A percentile compares a stretch with the other conserved stretches of the same genome.
phyloP scores from a whole-genome alignment of 352 stramenopile genomes.

The Thalassiosira gravida region DNA sequence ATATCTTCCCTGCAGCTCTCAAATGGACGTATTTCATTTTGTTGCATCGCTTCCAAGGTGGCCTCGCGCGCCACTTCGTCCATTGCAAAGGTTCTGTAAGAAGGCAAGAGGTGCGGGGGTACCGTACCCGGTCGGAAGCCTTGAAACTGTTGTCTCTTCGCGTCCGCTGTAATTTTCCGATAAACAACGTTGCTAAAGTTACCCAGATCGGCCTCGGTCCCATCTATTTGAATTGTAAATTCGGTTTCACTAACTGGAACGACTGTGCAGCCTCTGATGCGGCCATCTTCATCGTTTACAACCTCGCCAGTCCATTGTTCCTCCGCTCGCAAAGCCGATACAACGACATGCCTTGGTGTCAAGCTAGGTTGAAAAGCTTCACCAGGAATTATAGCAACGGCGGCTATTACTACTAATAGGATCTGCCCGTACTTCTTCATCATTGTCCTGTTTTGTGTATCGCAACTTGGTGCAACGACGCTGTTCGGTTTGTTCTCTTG shows the following conservation, averaged over 20 bases:
- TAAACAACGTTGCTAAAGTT: slow-evolving; percentile 77
- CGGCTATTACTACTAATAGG: slow-evolving; percentile 13
- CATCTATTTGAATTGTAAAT: slow-evolving; percentile 79
- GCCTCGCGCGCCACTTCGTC: slow-evolving; percentile 80
- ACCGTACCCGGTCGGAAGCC: slow-evolving; percentile 83
- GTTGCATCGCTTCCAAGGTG: slow-evolving; percentile 80
- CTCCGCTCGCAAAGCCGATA: slow-evolving; percentile 11
- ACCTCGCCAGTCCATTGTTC: slow-evolving; percentile 74
- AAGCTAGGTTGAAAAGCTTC: slow-evolving; percentile 21
- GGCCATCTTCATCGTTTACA: slow-evolving; percentile 58
- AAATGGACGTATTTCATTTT: slow-evolving; percentile 84
- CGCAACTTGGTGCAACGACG: too few species aligned
- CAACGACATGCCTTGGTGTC: background rate
- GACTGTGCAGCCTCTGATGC: slow-evolving; percentile 69
- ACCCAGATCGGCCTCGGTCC: slow-evolving; percentile 77
- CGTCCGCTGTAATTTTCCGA: slow-evolving; percentile 78
- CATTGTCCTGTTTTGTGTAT: too few species aligned
- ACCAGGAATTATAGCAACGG: slow-evolving; percentile 4
- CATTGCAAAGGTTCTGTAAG: slow-evolving; percentile 81
- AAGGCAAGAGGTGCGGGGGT: slow-evolving; percentile 77
- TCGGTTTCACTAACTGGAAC: slow-evolving; percentile 65
- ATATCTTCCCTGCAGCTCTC: slow-evolving; percentile 66
- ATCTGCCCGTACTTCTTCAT: slow-evolving; percentile 18
- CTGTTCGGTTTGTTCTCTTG: too few species aligned
- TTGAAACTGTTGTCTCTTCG: slow-evolving; percentile 76